Evolutionary conservation across 1,284 basidiomycete genomes (phyloP), one percentile per base, ranked within the genome.

Genomic region (Limonomyces culmigenus): DNA sequence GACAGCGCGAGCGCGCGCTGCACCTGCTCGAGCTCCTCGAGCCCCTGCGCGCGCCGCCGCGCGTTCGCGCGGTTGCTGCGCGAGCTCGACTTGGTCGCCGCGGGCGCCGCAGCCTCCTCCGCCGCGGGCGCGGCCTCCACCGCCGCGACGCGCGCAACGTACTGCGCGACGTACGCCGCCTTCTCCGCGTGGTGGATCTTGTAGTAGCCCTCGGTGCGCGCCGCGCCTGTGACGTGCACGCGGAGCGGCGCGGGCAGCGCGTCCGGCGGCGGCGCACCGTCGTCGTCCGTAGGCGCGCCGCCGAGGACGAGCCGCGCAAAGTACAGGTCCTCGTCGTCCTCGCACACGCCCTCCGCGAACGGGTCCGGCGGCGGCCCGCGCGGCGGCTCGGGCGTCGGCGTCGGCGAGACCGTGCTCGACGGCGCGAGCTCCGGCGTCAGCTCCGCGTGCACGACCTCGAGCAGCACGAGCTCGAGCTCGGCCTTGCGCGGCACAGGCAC

Each of bases 61-160:
- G 89, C 89, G 43, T 89, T 91, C 21, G 92, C 89, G 35, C 93
- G 84, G 47, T 91, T 93, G 8, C 88, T 84, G 12, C 93, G 72
- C 2, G 89, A 88, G 5, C 87, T 83, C 2, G 76, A 77, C 45
- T 88, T 60, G 33, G 67, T 66, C 38, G 71, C 67, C 1, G 62
- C 54, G 19, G 56, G 56, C 5, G 63, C 58, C 6, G 66, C 59
- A 23, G 70, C 65, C 32, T 60, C 56, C 36, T 54, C 49, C 18
- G 47, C 43, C 32, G 54, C 52, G 15, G 55, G 49, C 14, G 53
- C 52, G 3, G 49, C 47, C 12, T 54, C 51, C 15, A 46, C 51
- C 12, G 58, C 52, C 49, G 63, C 63, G 2, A 60, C 55, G 33
- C 77, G 73, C 32, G 66, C 58, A 38, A 75, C 74, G 50, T 85